Evolutionary conservation across 805 yeast species (phyloP), one percentile per base, ranked within the genome.

Genomic region (Zygosaccharomyces siamensis): DNA sequence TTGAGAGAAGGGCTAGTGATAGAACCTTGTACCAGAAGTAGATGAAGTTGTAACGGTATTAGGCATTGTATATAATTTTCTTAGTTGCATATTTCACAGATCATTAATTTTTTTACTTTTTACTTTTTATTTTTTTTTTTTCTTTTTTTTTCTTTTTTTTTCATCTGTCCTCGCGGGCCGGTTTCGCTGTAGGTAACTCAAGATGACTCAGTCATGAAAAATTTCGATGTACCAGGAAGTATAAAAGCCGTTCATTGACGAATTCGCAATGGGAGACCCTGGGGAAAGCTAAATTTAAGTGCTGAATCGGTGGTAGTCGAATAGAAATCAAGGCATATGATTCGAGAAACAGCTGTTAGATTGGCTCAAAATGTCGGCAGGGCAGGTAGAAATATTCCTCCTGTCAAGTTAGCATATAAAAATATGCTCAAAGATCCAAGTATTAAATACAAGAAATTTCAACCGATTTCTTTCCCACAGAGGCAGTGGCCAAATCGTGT

Each of bases 401-500:
- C 72, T 12, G 64, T 61, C 4, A 57, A 64, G 36, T 57, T 66
- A 42, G 60, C 67, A 12, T 72, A 72, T 51, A 67, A 64, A 39
- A 70, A 72, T 53, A 85, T 86, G 92, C 75, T 86, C 45, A 77
- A 70, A 56, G 89, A 84, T 54, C 90, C 92, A 2, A 79, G 85
- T 24, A 56, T 56, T 27, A 84, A 84, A 64, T 84, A 84, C 66
- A 69, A 70, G 16, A 71, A 84, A 20, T 80, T 78, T 56, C 72
- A 75, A 48, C 78, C 79, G 26, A 72, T 84, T 33, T 63, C 75
- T 16, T 70, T 84, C 47, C 77, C 80, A 24, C 76, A 83, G 63
- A 75, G 92, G 66, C 75, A 78, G 39, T 84, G 92, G 92, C 92
- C 92, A 18, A 69, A 75, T 57, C 80, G 80, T 41, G 67, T 74